These are phyloP conservation scores for Homolaphlyctis polyrhiza DNA, from an alignment of 371 early-diverging fungal species.

Conservation along the genomic window DNA sequence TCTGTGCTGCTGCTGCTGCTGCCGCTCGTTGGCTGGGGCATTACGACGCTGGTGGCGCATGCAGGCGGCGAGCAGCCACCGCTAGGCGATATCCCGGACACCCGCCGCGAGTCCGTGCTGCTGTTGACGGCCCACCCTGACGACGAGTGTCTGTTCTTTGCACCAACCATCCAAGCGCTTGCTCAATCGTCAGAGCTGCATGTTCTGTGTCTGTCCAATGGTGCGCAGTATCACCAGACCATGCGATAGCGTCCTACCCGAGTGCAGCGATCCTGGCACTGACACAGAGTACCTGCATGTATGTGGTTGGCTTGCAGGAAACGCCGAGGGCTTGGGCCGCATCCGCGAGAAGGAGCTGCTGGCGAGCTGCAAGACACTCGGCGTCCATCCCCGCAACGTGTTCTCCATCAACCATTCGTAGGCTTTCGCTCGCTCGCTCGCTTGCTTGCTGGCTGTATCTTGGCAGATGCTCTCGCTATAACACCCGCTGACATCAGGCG, in stretches of 20 bases:
- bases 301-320: slow-evolving; percentile 40
- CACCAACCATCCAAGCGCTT: slow-evolving; percentile 71
- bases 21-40: background rate
- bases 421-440: too few relatives aligned
- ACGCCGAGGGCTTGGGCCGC: slow-evolving; percentile 72
- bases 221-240: too few relatives aligned
- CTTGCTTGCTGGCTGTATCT: too few relatives aligned
- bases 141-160: slow-evolving; percentile 99
- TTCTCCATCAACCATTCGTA: slow-evolving; percentile 53
- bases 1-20: background rate
- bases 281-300: background rate
- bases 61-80: background rate
- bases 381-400: slow-evolving; percentile 55
- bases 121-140: slow-evolving; percentile 98
- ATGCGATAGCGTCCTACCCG: too few relatives aligned
- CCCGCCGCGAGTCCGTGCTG: slow-evolving; percentile 41
- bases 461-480: too few relatives aligned
- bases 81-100: background rate
- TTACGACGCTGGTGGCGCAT: background rate
- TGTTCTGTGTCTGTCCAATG: slow-evolving; percentile 84
- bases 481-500: background rate
- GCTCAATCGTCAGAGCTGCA: slow-evolving; percentile 40
- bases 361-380: slow-evolving; percentile 62
- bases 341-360: slow-evolving; percentile 74
- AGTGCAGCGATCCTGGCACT: too few relatives aligned